phyloP scores from a whole-genome alignment of 371 early-diverging fungal species.

The Syncephalastrum monosporum region DNA sequence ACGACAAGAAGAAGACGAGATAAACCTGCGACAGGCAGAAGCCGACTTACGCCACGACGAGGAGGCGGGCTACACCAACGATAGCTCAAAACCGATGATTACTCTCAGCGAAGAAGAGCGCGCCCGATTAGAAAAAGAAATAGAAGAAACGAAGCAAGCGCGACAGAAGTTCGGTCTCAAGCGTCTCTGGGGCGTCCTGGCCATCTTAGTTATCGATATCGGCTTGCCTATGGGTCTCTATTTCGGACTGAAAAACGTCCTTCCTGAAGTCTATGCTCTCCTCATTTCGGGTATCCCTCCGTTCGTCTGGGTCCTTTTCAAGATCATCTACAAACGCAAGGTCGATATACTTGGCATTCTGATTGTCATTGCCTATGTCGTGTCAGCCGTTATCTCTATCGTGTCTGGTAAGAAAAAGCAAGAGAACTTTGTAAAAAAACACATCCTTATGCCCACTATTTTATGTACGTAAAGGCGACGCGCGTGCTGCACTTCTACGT shows the following conservation, averaged over 20 bases:
- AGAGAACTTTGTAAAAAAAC: too few relatives aligned
- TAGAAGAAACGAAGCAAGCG: too few relatives aligned
- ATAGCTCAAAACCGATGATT: too few relatives aligned
- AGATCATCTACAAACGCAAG: slow-evolving; percentile 17
- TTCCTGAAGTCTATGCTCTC: slow-evolving; percentile 31
- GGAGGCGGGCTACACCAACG: too few relatives aligned
- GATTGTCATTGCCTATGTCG: slow-evolving; percentile 33
- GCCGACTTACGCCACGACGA: too few relatives aligned
- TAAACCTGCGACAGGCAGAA: too few relatives aligned
- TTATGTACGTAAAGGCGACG: slow-evolving; percentile 19
- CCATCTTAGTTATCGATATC: slow-evolving; percentile 22
- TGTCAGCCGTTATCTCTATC: slow-evolving; percentile 42
- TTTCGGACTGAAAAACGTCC: slow-evolving; percentile 28
- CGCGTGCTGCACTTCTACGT: slow-evolving; percentile 33
- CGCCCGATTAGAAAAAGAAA: too few relatives aligned
- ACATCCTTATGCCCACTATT: too few relatives aligned
- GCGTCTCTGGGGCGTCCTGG: too few relatives aligned
- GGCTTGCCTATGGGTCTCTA: slow-evolving; percentile 35
- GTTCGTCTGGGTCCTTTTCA: slow-evolving; percentile 25
- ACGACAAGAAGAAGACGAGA: too few relatives aligned
- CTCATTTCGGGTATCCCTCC: slow-evolving; percentile 51
- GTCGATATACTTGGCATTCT: slow-evolving; percentile 41
- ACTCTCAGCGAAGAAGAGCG: too few relatives aligned
- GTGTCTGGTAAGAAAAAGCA: slow-evolving; percentile 25
- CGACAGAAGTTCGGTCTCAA: too few relatives aligned